phyloP scores from a whole-genome alignment of 768 basidiomycete genomes.

The Cystobasidium tubakii region DNA sequence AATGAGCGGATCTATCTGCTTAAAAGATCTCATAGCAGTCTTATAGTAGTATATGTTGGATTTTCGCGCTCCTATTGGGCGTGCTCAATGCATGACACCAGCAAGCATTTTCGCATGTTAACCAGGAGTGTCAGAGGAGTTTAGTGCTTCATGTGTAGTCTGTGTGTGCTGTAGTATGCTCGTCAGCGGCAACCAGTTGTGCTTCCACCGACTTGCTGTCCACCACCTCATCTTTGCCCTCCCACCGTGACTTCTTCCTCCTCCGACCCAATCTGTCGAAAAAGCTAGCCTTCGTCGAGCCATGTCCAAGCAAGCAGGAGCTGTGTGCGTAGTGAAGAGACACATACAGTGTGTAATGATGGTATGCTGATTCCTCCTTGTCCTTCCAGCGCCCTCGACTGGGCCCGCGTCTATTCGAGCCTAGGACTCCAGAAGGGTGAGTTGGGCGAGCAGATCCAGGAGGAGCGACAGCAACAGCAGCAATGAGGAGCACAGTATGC shows the following conservation, averaged over 20 bases:
- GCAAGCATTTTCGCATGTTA: too few species aligned
- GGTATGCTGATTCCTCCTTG: not conserved
- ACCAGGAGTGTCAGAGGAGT: too few species aligned
- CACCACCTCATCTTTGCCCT: not conserved
- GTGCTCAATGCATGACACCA: too few species aligned
- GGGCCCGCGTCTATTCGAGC: slow-evolving; percentile 35
- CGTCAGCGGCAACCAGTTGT: too few species aligned
- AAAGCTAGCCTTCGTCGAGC: not conserved
- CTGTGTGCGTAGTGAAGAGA: not conserved
- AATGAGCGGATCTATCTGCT: too few species aligned
- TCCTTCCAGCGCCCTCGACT: slow-evolving; percentile 30
- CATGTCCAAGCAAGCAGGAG: slow-evolving; percentile 16
- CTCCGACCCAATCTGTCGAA: not conserved
- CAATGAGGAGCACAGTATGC: not conserved
- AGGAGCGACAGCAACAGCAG: not conserved
- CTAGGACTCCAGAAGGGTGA: slow-evolving; percentile 36
- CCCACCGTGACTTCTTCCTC: not conserved
- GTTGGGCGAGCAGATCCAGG: not conserved
- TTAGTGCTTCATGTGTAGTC: too few species aligned
- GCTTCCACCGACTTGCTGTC: too few species aligned
- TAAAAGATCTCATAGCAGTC: too few species aligned
- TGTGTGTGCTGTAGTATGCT: too few species aligned
- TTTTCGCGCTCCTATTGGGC: too few species aligned
- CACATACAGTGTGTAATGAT: not conserved
- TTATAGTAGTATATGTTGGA: too few species aligned